Conservation (phyloP, 2,329 filamentous ascomycete species). For the Albophoma yamanashiensis region DNA sequence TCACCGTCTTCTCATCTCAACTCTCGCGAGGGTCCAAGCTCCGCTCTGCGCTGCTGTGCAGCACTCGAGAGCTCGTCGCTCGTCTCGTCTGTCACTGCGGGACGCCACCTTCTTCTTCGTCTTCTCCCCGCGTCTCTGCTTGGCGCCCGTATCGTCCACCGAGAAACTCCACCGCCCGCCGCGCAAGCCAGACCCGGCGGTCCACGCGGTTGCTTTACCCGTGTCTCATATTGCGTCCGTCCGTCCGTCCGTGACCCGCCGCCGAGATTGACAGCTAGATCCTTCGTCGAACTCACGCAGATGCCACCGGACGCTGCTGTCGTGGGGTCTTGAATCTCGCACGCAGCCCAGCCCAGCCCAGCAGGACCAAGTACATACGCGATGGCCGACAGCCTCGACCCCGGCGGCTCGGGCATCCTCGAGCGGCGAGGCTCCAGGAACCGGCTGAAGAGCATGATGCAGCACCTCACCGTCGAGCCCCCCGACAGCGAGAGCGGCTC, state of each 20-base stretch:
- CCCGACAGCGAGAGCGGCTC: constrained; percentile 15
- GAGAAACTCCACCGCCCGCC: neutral
- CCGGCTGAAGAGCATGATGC: constrained; percentile 24
- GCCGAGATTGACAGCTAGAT: neutral
- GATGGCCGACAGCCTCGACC: constrained; percentile 20
- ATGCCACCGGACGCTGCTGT: neutral
- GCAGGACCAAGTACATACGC: neutral
- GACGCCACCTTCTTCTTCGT: neutral
- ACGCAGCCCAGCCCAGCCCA: neutral
- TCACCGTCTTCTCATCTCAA: neutral
- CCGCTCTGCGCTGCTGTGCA: neutral
- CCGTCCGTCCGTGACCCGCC: neutral
- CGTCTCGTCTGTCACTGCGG: neutral
- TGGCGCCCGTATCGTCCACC: neutral
- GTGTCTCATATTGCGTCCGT: neutral
- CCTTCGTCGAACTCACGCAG: neutral
- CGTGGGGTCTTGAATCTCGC: neutral
- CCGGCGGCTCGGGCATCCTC: constrained; percentile 10
- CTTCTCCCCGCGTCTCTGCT: neutral
- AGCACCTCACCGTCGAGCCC: constrained; percentile 24
- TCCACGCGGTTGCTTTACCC: neutral
- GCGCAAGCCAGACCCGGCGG: neutral
- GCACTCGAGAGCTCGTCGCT: neutral
- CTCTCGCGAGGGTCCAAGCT: neutral
- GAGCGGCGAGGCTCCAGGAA: constrained; percentile 23